Base-by-base conservation (phyloP, 345 rosid species). In the Chamaenerion angustifolium region DNA sequence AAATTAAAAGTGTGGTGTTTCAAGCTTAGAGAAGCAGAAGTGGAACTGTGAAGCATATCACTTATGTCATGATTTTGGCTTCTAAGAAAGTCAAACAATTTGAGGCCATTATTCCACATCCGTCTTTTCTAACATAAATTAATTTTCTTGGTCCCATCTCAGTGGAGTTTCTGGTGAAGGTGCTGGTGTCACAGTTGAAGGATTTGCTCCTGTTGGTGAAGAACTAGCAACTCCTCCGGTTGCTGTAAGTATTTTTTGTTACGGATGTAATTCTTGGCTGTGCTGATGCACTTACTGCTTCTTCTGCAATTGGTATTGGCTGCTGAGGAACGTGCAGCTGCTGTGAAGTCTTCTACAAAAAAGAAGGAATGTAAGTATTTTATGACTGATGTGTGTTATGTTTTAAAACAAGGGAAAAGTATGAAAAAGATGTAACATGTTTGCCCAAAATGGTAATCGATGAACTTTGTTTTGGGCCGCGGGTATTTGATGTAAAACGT, bases 81-180 rank as follows among this genome's bases (percentile, higher is more conserved):
- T 31, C 37, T 31, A 21, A 21, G 4, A 21, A 21, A 21, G 25
- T 4, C 4, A 21, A 21, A 21, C 2, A 21, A 21, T 21, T 2
- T 21, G 25, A n/a, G n/a, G 0, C 25, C 4, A 2, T 21, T 21
- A 21, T 21, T 21, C 25, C 25, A n/a, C n/a, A 21, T 21, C 44
- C 8, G 0, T 11, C 0, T 2, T 15, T 2, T 16, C 17, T 35
- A 14, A 41, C 46, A 9, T 4, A 42, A 16, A 18, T 13, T n/a
- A 40, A 11, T 16, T 23, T 27, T 2, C 12, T n/a, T n/a, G n/a
- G 31, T 40, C 6, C 49, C n/a, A 11, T 62, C 71, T 40, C 67
- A 92, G 98, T 1, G 98, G 95, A 54, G 86, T 82, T 17, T 65
- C 88, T 56, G 80, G 60, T 0, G 96, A 84, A 58, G 96, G 94